Base-by-base conservation (phyloP, 208 protist species). In the Kentomonas sorsogonicus region DNA sequence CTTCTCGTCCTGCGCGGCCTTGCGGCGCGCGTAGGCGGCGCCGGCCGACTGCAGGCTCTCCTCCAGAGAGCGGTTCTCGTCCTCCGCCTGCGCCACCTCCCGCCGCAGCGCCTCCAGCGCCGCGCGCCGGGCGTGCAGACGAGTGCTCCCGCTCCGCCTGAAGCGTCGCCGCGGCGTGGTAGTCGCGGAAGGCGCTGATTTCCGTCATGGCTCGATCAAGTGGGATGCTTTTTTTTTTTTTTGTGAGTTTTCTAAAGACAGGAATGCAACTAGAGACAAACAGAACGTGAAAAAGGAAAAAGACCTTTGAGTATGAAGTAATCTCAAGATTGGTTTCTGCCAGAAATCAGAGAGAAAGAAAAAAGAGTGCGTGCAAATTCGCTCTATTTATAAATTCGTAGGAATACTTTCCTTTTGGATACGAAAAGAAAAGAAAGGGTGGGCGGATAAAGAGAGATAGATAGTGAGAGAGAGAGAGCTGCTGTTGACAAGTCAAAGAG, bases 1-100 rank as follows among this genome's bases (percentile, higher is more conserved):
- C 74, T 90, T 93, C 26, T 80, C 86, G 31, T 93, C 86, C 47
- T 93, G 86, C 13, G 48, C 47, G 1, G 59, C 57, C 66, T 81
- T 81, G 44, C 78, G 72, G 15, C 79, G 67, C 0, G 48, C 36
- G 27, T 77, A 89, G 29, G 69, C 61, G 36, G 47, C 54, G 31
- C 72, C 67, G 65, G 89, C 74, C 27, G 26, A 31, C 15, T 57
- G 64, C 15, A 91, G 68, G 45, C 81, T 74, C 66, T 93, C 83
- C 44, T 89, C 69, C 3, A 72, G 68, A 20, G 41, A 26, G 26
- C 66, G 30, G 63, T 75, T 83, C 58, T 90, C 83, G 9, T 57
- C 51, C 30, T 69, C 41, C 3, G 85, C 54, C 11, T 40, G 59
- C 43, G 62, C 53, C n/a, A 87, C 80, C 41, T 60, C 74, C 51